These are phyloP conservation scores for Adiantum capillusveneris DNA, from an alignment of 75 land plant genomes.

Conservation along the genomic window DNA sequence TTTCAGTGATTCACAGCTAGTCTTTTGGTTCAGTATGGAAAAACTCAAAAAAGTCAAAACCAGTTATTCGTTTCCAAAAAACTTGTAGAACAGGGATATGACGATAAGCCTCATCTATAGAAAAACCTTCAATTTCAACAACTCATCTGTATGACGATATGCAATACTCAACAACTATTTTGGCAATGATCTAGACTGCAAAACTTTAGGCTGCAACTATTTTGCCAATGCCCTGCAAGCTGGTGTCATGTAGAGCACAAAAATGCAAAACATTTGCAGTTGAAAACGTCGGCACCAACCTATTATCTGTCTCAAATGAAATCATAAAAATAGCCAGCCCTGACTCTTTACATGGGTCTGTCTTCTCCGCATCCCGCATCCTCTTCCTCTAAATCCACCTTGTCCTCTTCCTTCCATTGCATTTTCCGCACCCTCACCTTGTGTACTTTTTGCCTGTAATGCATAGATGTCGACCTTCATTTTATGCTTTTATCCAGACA, in stretches of 20 bases:
- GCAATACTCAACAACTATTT: neutral
- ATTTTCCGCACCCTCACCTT: conserved; percentile 90
- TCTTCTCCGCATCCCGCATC: conserved; percentile 93
- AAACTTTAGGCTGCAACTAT: neutral
- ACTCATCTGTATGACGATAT: no score
- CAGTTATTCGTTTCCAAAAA: no score
- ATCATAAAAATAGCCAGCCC: neutral
- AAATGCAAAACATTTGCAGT: neutral
- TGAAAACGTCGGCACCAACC: neutral
- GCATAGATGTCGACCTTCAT: neutral
- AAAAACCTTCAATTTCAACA: no score
- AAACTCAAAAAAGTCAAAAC: no score
- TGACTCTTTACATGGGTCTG: conserved; percentile 17
- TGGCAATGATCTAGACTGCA: neutral
- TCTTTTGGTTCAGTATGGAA: no score
- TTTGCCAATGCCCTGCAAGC: neutral
- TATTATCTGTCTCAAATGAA: no score
- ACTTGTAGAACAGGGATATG: no score
- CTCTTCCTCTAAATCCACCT: conserved; percentile 68
- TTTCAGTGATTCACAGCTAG: no score
- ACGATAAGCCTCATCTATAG: no score
- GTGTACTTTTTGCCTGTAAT: conserved; percentile 89
- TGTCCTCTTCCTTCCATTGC: conserved; percentile 91
- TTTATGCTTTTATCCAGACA: no score
- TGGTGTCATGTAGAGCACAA: neutral